phyloP scores from a whole-genome alignment of 208 protist species.

The Crithidia sp. region DNA sequence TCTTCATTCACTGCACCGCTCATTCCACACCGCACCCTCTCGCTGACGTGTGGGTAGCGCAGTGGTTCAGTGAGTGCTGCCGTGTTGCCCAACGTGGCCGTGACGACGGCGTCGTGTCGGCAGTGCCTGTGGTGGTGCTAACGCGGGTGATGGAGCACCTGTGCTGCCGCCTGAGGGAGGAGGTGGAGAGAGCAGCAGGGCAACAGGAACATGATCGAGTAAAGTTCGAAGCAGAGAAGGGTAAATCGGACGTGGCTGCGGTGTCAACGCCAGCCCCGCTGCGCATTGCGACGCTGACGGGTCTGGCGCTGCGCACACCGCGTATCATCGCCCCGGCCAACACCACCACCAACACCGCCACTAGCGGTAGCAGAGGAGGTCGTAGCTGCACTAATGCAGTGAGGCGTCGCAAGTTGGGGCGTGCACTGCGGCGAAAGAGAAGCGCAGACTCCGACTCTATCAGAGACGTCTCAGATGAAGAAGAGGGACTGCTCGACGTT shows the following conservation, averaged over 20 bases:
- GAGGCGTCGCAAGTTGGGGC: too few species aligned
- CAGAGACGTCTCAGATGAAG: too few species aligned
- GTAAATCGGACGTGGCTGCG: not conserved
- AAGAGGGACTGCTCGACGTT: too few species aligned
- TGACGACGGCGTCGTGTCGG: conserved; percentile 35
- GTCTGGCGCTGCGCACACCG: conserved; percentile 3
- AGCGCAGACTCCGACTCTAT: too few species aligned
- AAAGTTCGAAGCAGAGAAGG: not conserved
- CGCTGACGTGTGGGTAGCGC: conserved; percentile 4
- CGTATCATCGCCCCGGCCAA: not conserved
- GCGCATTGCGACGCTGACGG: not conserved
- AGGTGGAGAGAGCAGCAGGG: conserved; percentile 4
- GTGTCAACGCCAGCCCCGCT: not conserved
- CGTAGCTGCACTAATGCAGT: too few species aligned
- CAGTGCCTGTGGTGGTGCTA: conserved; percentile 27
- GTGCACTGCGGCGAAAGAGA: too few species aligned
- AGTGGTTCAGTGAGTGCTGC: conserved; percentile 35
- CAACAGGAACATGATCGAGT: not conserved
- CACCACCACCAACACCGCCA: not conserved
- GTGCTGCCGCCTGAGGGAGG: conserved; percentile 17
- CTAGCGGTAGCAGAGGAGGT: not conserved
- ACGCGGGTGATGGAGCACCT: conserved; percentile 21
- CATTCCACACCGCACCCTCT: not conserved
- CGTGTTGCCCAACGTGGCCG: conserved; percentile 30
- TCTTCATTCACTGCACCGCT: conserved; percentile 5